Conservation (phyloP, 257 asterid species). For the Solanum rostratum region DNA sequence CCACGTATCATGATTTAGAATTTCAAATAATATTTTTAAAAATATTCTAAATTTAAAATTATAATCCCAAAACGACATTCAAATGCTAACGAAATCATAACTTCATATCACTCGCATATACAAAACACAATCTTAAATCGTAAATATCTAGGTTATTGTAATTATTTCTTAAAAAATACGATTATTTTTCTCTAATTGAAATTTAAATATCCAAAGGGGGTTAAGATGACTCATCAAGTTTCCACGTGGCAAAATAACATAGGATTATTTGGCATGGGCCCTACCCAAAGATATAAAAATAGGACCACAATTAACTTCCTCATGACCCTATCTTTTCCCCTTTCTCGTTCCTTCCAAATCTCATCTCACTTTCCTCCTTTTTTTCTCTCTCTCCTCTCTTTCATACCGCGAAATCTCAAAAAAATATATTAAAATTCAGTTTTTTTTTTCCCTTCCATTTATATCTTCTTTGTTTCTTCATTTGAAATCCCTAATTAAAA, state of each 20-base stretch:
- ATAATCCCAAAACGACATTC: not conserved
- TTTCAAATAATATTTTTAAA: too few relatives aligned
- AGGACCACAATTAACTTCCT: slow-evolving; percentile 4
- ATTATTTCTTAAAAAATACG: too few relatives aligned
- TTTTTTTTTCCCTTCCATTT: slow-evolving; percentile 33
- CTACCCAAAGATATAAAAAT: slow-evolving; percentile 16
- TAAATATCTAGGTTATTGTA: not conserved
- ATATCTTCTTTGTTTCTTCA: not conserved
- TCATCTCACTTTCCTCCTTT: slow-evolving; percentile 3
- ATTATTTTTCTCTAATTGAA: not conserved
- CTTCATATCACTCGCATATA: not conserved
- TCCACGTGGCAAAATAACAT: slow-evolving; percentile 28
- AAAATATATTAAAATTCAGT: slow-evolving; percentile 2
- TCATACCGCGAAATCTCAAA: slow-evolving; percentile 30
- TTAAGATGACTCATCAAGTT: not conserved
- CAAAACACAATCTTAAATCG: not conserved
- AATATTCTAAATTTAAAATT: too few relatives aligned
- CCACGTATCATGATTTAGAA: too few relatives aligned
- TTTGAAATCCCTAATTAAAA: slow-evolving; percentile 5
- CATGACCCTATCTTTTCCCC: slow-evolving; percentile 17
- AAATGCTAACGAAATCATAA: too few relatives aligned
- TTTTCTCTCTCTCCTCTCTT: slow-evolving; percentile 1
- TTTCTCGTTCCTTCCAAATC: slow-evolving; percentile 34
- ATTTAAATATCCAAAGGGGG: not conserved
- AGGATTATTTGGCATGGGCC: slow-evolving; percentile 28